Percentiles rank a stretch among this genome's conserved stretches.
These are phyloP conservation scores for Leccinum rimulosum DNA, from an alignment of 768 basidiomycete genomes.

Conservation along the genomic window DNA sequence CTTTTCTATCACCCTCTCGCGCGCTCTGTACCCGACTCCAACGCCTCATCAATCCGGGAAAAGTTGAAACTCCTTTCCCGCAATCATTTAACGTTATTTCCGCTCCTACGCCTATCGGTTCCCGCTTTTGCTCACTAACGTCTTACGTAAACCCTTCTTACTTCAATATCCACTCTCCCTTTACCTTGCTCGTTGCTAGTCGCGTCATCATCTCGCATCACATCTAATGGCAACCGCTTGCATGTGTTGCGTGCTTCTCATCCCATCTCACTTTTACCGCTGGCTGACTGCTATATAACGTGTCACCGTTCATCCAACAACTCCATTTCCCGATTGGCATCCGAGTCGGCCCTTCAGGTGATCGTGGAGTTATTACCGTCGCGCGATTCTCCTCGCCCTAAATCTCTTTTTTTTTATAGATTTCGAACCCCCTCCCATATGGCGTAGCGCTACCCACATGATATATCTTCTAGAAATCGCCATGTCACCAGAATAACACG, in stretches of 20 bases:
- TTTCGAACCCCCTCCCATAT: neutral
- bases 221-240: neutral
- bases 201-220: neutral
- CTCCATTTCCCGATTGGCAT: neutral
- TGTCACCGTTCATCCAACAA: neutral
- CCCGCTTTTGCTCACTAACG: neutral
- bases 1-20: neutral
- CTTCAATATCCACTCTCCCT: neutral
- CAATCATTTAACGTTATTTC: conserved; percentile 4
- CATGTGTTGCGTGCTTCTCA: neutral
- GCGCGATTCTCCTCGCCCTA: neutral
- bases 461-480: neutral
- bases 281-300: neutral
- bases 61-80: conserved; percentile 7
- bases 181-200: neutral
- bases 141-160: neutral
- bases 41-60: neutral
- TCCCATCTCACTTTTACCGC: neutral
- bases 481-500: neutral
- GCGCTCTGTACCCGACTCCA: conserved; percentile 3
- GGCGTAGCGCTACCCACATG: neutral
- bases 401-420: neutral
- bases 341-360: neutral
- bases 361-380: neutral
- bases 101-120: conserved; percentile 9